Base-by-base conservation (phyloP, 352 stramenopile genomes). In the Pythium coloratum region DNA sequence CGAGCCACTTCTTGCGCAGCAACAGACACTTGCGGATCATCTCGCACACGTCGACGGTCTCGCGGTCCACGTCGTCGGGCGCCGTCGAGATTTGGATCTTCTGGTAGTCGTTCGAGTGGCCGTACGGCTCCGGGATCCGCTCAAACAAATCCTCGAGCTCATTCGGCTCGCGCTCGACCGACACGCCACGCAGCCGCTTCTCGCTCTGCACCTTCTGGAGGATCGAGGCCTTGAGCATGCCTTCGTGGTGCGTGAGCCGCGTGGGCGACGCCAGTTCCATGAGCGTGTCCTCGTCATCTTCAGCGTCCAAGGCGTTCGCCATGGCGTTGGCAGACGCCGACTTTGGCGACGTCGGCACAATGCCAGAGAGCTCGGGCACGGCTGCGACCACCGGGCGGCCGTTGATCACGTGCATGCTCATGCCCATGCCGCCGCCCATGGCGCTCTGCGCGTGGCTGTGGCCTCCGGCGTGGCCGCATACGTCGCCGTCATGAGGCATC, bases 21-120 rank as follows among this genome's bases (percentile, higher is more conserved):
- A 53, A 54, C 33, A 96, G 58, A 59, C 86, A 92, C 73, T 92
- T 92, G 66, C 83, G 82, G 62, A 96, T 85, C 53, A 90, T 78
- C 42, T 88, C 74, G 62, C 86, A 96, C 36, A 91, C 83, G 20
- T 92, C 83, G 50, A 83, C 86, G 0, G 84, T 91, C 69, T 96
- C 88, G 57, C 70, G 67, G 61, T 96, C 88, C 18, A 87, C 69
- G 28, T 92, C 81, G 47, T 89, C 86, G 24, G 84, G 77, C 6
- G 71, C 59, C 7, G 71, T 80, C 53, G 84, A 90, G 64, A 96
- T 93, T 59, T 91, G 60, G 57, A 96, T 91, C 55, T 85, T 85
- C 69, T 94, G 83, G 71, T 90, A 96, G 18, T 75, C 72, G 57
- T 71, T 82, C 42, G 78, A 36, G 59, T 94, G 72, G 1, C 80